Base-by-base conservation (phyloP, 257 asterid genomes). In the Apocynum venetum region DNA sequence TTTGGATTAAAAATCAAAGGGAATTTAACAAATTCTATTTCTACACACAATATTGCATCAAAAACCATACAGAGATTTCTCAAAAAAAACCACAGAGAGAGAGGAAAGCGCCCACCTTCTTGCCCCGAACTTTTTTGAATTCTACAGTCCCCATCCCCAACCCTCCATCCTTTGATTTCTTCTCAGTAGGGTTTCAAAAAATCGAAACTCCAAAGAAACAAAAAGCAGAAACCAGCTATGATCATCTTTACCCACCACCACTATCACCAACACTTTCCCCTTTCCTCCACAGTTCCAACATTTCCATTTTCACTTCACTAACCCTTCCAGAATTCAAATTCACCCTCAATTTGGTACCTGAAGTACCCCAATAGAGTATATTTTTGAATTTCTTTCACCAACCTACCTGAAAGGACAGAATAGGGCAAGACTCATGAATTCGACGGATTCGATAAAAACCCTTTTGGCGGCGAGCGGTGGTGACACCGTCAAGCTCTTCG, bases 401-500 rank as follows among this genome's bases (percentile, higher is more conserved):
- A 79, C 35, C 35, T 41, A 43, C 71, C 70, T 4, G 20, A 41
- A 67, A 40, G 12, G 51, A 52, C 10, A 48, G 73, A 71, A 72
- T 66, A 41, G 70, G 14, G 19, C 20, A 57, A 20, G 15, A 7
- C 48, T 31, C 59, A 89, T 89, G 97, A 92, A 84, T 84, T 83
- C 88, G 76, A 76, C 80, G 85, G 96, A 87, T 83, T 89, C 97
- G 72, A 85, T 82, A 7, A 91, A 88, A 77, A 71, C 82, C 80
- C 81, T 91, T 52, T 81, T 96, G 85, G 97, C 97, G 47, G 91
- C 96, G 48, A 79, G 89, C 88, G 96, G 93, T 78, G 99, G 97
- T 70, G 98, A 96, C 89, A 87, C 99, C 80, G 91, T 93, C 59
- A 96, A 91, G 88, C 90, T 96, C 55, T 96, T 96, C 74, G 97